Base-by-base conservation (phyloP, 1,284 basidiomycete genomes). In the Hymenochaete sp. region DNA sequence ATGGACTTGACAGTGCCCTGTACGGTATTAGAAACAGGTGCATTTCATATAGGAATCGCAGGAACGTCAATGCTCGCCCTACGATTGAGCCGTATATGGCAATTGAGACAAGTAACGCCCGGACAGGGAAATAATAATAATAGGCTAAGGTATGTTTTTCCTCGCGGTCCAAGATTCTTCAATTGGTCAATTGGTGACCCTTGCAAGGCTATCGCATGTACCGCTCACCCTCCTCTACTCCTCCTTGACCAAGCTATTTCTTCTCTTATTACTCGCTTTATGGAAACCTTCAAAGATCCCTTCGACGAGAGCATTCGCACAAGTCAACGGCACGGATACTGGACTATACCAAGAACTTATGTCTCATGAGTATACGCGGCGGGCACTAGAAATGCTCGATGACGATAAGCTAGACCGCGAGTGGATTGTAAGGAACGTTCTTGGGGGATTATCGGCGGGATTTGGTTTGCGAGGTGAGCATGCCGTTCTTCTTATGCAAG, bases 221-320 rank as follows among this genome's bases (percentile, higher is more conserved):
- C 80, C 88, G 1, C 70, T 93, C 13, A 82, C 83, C 3, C 67
- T 93, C 3, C 71, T 93, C 50, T 93, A 92, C 59, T 90, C 90
- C 0, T 90, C 91, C 1, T 66, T 93, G 27, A 83, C 86, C 1
- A 93, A 93, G 53, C 72, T 91, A 7, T 83, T 93, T 58, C 73
- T 95, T 3, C 76, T 93, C 18, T 78, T 89, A 52, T 67, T 89
- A 13, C 73, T 95, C 13, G 79, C 86, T 0, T 80, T 95, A 50
- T 95, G 91, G 91, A 73, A 73, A 22, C 77, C 81, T 5, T 70
- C 72, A 3, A 42, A 36, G 4, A 39, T 41, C 32, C 16, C 47
- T 19, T 57, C 60, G 52, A 49, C 55, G 35, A 48, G 55, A 47
- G 48, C 56, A 29, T 55, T 54, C 36, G 56, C 59, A 45, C 46